Evolutionary conservation across 2,329 filamentous ascomycete species (phyloP), one percentile per base, ranked within the genome.

Genomic region (Aspergillus sp.): DNA sequence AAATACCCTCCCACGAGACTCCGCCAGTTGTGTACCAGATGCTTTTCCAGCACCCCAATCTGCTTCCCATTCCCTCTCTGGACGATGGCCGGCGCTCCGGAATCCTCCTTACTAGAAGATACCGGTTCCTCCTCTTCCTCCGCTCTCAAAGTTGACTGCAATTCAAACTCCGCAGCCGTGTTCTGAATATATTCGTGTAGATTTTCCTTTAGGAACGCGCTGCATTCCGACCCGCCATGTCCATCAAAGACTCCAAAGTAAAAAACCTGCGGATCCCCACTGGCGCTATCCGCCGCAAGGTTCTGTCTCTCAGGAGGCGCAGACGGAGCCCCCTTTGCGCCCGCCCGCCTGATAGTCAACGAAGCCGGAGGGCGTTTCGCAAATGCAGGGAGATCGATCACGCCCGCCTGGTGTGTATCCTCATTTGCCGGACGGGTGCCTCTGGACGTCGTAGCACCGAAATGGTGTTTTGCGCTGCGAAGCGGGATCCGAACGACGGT

Each of bases 241-340:
- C 93, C 93, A 67, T 98, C 93, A 61, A 97, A 98, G 1, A 97
- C 83, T 1, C 81, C 90, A 75, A 96, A 98, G 67, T 97, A 98
- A 68, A 98, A 98, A 32, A 97, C 84, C 64, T 97, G 91, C 1
- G 91, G 91, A 62, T 97, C 91, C 2, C 91, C 91, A 52, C 81
- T 86, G 1, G 86, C 81, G 53, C 83, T 86, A 48, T 87, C 86
- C 4, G 88, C 87, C 7, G 53, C 67, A 76, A 80, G 27, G 79
- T 87, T 43, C 78, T 82, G 67, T 81, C 81, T 51, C 73, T 52
- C 50, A 7, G 54, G 41, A 4, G 50, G 42, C 12, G 8, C n/a
- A 28, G 19, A 32, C 27, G 53, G 36, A 27, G 50, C 29, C 6
- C 78, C 27, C 39, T 51, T 49, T 35, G 54, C 56, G 38, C 53